Evolutionary conservation across 768 basidiomycete genomes (phyloP).

Genomic region (Paxillus ammoniavirescens): DNA sequence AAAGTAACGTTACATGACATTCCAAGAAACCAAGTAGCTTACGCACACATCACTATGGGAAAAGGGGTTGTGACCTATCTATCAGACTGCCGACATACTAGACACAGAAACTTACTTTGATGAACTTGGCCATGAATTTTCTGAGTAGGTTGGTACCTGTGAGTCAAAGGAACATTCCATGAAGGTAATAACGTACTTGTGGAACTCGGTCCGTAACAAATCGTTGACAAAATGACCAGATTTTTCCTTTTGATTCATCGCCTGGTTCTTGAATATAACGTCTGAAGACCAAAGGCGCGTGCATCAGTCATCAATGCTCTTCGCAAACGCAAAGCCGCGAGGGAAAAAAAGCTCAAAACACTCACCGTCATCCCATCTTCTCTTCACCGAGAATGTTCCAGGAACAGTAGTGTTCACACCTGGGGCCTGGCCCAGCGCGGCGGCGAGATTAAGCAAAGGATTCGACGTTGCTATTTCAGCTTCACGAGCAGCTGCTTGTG

Average conservation of each 20-base stretch:
- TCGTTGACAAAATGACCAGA: slow-evolving; percentile 92
- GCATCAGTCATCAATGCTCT: background rate
- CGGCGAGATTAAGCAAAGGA: slow-evolving; percentile 87
- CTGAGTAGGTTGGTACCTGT: slow-evolving; percentile 34
- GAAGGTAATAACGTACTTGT: slow-evolving; percentile 60
- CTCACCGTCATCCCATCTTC: slow-evolving; percentile 93
- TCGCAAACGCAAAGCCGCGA: background rate
- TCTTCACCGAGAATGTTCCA: slow-evolving; percentile 87
- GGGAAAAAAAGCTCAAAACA: slow-evolving; percentile 8
- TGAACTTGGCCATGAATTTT: slow-evolving; percentile 92
- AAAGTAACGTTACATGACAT: background rate
- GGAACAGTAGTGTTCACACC: slow-evolving; percentile 73
- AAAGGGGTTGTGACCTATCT: background rate
- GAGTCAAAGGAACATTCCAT: slow-evolving; percentile 8
- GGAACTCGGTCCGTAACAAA: slow-evolving; percentile 88
- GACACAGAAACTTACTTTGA: slow-evolving; percentile 55
- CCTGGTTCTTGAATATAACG: slow-evolving; percentile 98
- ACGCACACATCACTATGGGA: background rate
- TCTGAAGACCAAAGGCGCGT: slow-evolving; percentile 46
- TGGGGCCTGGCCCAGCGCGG: slow-evolving; percentile 78
- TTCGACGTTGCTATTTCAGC: slow-evolving; percentile 84
- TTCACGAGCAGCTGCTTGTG: slow-evolving; percentile 62
- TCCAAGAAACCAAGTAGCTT: background rate
- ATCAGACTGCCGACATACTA: background rate
- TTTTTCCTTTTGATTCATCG: slow-evolving; percentile 64